Conservation (phyloP, 225 moss, liverwort and hornwort genomes). For the Pleurozium schreberi region DNA sequence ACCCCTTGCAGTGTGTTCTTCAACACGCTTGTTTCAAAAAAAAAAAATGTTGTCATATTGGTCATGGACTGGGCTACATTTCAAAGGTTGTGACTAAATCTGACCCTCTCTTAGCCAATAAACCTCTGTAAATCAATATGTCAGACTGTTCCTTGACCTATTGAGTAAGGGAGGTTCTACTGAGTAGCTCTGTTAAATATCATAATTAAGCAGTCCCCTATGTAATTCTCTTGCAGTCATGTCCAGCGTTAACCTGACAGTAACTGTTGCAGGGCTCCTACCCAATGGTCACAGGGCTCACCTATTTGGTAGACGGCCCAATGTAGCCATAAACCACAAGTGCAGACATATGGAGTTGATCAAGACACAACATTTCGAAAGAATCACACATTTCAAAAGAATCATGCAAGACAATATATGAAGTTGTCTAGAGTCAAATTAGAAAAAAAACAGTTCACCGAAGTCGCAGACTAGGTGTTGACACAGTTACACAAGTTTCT, state of each 20-base stretch:
- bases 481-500: background rate
- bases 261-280: background rate
- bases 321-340: background rate
- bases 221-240: constrained; percentile 78
- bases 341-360: background rate
- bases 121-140: no score
- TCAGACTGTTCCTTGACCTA: no score
- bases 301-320: background rate
- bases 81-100: no score
- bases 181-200: no score
- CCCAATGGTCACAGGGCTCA: background rate
- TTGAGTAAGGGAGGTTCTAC: no score
- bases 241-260: constrained; percentile 64
- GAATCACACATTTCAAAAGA: background rate
- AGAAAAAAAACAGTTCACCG: background rate
- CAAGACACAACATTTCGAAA: background rate
- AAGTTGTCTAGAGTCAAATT: background rate
- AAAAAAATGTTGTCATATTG: no score
- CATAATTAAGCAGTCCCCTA: no score
- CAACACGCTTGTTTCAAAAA: no score
- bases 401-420: background rate
- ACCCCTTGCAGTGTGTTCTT: no score
- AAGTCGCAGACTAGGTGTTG: background rate
- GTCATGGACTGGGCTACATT: no score
- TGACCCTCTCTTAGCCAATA: no score